Evolutionary conservation across 169 alveolate genomes (phyloP), one percentile per base, ranked within the genome.

Genomic region (Plasmodium malariae): DNA sequence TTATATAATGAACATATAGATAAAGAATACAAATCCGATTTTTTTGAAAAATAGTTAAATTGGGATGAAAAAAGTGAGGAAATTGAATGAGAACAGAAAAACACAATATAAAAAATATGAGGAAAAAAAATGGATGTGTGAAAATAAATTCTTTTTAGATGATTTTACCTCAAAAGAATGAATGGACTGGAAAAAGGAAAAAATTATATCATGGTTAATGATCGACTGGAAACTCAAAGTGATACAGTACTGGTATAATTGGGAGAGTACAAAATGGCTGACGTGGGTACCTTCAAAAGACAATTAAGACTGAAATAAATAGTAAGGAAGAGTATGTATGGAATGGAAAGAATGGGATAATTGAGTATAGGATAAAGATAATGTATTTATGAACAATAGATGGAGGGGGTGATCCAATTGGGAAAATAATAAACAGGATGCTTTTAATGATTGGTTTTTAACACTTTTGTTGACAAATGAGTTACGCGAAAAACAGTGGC

Each of bases 1-100:
- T 70, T n/a, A n/a, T 70, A 70, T 70, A 70, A 70, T 70, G 65
- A 70, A 45, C 1, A 32, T 48, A 7, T 70, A 26, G 83, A 70
- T 5, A 70, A 4, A 40, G 83, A 43, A 70, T 70, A 70, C 26
- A 70, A 70, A 4, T 19, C 36, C 17, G 24, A 70, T 34, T n/a
- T 70, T 70, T 36, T 70, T 48, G 45, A 43, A 70, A 49, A 14
- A 48, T 70, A 63, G 0, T 11, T 24, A 48, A 3, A 17, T n/a
- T 70, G 62, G 62, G 63, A 70, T 70, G 51, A 48, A 9, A 36
- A 49, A n/a, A 70, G 28, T 70, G 83, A 65, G 83, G 14, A 70
- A 32, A 70, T 4, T 70, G 83, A 49, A 36, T 28, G 6, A 70
- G 24, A 32, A 54, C 45, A 3, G 83, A 70, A 54, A 21, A 43